Percentiles rank a stretch among this genome's conserved stretches.
Evolutionary conservation across 2,329 filamentous ascomycete genomes (phyloP).

Genomic region (Sporothrix variecibatus): DNA sequence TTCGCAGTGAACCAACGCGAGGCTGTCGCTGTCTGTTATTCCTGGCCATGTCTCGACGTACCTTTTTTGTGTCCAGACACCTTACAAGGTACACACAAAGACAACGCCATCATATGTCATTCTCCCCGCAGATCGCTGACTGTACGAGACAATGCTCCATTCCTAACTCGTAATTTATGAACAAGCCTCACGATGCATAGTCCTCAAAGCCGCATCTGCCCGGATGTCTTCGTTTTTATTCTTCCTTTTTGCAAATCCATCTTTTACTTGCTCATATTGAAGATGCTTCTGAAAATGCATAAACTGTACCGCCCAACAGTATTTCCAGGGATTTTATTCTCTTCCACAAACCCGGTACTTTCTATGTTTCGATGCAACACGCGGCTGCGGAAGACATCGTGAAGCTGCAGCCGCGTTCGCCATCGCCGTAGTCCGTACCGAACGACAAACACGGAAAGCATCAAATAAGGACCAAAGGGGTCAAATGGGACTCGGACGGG

Average conservation of each 20-base stretch:
- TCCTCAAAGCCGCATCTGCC: not conserved
- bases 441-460: not conserved
- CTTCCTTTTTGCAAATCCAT: not conserved
- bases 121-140: not conserved
- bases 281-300: too few species aligned
- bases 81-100: not conserved
- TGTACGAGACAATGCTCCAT: not conserved
- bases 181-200: not conserved
- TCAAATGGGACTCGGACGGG: not conserved
- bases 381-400: conserved; percentile 1
- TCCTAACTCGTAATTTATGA: not conserved
- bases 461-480: not conserved
- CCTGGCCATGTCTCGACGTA: not conserved
- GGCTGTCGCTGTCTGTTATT: not conserved
- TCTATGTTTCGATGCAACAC: not conserved
- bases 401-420: conserved; percentile 2
- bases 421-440: conserved; percentile 5
- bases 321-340: too few species aligned
- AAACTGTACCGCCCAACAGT: not conserved
- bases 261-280: not conserved
- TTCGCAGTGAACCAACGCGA: not conserved
- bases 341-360: not conserved
- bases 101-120: conserved; percentile 8
- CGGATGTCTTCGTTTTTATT: not conserved
- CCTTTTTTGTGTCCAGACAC: not conserved